Percentiles rank a stretch among this genome's conserved stretches.
Conservation (phyloP, 257 asterid species). For the Nicotiana noctiflora region DNA sequence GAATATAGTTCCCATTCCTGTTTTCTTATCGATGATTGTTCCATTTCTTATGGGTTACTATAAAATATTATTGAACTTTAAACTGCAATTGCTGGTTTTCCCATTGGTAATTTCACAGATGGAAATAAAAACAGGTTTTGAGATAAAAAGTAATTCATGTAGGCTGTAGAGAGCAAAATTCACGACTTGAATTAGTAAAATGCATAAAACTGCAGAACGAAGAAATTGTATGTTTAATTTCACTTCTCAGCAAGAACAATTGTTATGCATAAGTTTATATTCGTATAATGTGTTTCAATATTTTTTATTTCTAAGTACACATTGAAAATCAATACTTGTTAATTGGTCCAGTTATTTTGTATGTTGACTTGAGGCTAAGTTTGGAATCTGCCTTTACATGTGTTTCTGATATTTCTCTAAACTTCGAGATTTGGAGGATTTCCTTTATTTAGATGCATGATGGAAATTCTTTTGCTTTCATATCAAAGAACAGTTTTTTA, state of each 20-base stretch:
- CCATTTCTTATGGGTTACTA: neutral
- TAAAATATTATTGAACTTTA: neutral
- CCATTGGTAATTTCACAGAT: neutral
- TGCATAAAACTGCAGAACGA: neutral
- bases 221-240: neutral
- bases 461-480: constrained; percentile 11
- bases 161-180: neutral
- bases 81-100: neutral
- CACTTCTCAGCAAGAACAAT: neutral
- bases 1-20: neutral
- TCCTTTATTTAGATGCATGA: constrained; percentile 30
- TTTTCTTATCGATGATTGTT: neutral
- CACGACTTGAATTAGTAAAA: neutral
- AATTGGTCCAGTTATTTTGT: neutral
- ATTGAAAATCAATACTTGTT: neutral
- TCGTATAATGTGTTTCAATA: neutral
- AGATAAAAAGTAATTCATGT: neutral
- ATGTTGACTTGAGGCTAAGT: neutral
- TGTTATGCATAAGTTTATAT: neutral
- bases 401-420: neutral
- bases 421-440: constrained; percentile 17
- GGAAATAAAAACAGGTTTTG: neutral
- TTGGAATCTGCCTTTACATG: neutral
- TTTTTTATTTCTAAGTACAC: neutral
- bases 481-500: constrained; percentile 24